A percentile compares a stretch with the other conserved stretches of the same genome.
Evolutionary conservation across 441 rosid genomes (phyloP).

Genomic region (Capsella rubella): DNA sequence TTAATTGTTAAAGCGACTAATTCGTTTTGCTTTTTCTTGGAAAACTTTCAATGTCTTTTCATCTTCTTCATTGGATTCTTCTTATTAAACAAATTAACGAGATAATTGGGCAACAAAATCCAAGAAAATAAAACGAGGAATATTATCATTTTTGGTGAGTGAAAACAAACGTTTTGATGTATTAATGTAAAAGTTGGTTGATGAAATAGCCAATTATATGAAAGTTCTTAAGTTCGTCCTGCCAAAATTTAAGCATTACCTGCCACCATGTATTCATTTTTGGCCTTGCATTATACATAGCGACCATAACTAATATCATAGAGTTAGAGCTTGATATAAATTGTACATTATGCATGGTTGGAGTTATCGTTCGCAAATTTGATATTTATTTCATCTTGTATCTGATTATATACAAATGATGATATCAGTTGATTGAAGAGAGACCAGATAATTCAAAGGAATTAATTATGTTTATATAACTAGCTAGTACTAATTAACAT

Average conservation of each 20-base stretch:
- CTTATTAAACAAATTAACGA: not conserved
- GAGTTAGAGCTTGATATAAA: not conserved
- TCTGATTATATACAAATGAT: slow-evolving; percentile 2
- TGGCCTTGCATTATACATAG: not conserved
- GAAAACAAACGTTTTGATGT: slow-evolving; percentile 17
- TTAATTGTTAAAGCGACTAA: slow-evolving; percentile 25
- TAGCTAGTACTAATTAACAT: too few relatives aligned
- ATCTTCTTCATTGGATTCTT: slow-evolving; percentile 41
- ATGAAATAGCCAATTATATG: slow-evolving; percentile 13
- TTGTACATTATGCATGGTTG: not conserved
- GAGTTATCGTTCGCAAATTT: not conserved
- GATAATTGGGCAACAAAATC: slow-evolving; percentile 10
- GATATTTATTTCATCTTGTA: not conserved
- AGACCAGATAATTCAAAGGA: not conserved
- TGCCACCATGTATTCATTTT: slow-evolving; percentile 13
- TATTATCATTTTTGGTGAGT: slow-evolving; percentile 22
- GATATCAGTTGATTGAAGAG: not conserved
- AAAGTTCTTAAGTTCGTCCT: not conserved
- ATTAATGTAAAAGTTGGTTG: slow-evolving; percentile 27
- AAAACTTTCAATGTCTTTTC: slow-evolving; percentile 29
- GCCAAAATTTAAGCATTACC: not conserved
- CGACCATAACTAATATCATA: not conserved
- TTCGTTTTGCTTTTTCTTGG: slow-evolving; percentile 29
- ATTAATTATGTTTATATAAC: too few relatives aligned
- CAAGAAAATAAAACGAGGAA: not conserved